phyloP scores from a whole-genome alignment of 805 yeast genomes.

The Wickerhamomyces ciferrii region DNA sequence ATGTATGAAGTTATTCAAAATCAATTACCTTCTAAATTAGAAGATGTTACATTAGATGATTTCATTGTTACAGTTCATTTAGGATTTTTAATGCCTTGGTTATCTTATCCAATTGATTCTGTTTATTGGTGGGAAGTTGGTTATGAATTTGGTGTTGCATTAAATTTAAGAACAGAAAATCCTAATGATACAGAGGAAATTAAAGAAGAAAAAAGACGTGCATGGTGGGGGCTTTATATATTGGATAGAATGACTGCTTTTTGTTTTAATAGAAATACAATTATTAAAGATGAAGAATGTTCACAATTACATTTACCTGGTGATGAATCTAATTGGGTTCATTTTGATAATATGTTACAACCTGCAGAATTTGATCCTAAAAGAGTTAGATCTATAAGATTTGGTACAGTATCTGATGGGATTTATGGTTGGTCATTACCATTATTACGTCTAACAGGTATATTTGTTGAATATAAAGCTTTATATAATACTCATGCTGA shows the following conservation, averaged over 20 bases:
- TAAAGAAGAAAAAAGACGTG: conserved; percentile 32
- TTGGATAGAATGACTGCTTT: conserved; percentile 33
- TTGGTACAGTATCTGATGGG: conserved; percentile 24
- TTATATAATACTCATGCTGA: background rate
- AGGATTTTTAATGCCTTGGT: conserved; percentile 20
- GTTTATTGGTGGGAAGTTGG: conserved; percentile 19
- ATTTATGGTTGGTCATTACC: conserved; percentile 35
- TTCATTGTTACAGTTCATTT: conserved; percentile 14
- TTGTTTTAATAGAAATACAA: conserved; percentile 28
- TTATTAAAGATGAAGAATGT: conserved; percentile 27
- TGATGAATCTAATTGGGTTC: conserved; percentile 27
- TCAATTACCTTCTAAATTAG: conserved; percentile 5
- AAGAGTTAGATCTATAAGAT: conserved; percentile 21
- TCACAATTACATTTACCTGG: conserved; percentile 26
- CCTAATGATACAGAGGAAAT: conserved; percentile 19
- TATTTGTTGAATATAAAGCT: conserved; percentile 15
- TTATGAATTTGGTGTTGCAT: conserved; percentile 6
- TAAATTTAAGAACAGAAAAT: conserved; percentile 4
- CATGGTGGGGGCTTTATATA: conserved; percentile 36
- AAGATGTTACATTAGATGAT: conserved; percentile 15
- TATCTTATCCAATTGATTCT: conserved; percentile 18
- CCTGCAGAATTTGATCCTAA: conserved; percentile 25
- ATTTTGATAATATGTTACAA: conserved; percentile 17
- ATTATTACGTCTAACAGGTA: conserved; percentile 26
- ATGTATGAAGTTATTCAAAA: conserved; percentile 15